Conservation (phyloP, 192 early-diverging fungal genomes). For the Coemansia sp. region DNA sequence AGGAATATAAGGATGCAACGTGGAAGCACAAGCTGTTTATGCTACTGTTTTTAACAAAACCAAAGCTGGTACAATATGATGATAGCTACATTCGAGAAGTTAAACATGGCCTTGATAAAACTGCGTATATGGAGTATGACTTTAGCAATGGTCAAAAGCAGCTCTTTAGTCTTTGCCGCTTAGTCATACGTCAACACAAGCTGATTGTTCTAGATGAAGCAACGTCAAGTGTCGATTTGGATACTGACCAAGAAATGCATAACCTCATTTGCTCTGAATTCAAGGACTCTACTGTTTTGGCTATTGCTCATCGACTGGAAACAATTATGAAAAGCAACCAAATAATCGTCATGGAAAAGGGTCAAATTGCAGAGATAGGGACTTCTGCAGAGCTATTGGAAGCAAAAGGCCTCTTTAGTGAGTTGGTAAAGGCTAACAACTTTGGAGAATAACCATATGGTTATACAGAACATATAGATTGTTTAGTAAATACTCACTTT, state of each 20-base stretch:
- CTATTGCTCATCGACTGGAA: slow-evolving; percentile 74
- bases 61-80: neutral
- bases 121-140: slow-evolving; percentile 7
- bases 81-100: neutral
- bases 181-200: slow-evolving; percentile 33
- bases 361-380: neutral
- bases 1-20: neutral
- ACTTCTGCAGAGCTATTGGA: neutral
- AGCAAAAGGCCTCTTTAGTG: neutral
- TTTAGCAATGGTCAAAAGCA: slow-evolving; percentile 58
- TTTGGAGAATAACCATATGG: neutral
- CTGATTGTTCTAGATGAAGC: slow-evolving; percentile 71
- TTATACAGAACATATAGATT: too few species aligned
- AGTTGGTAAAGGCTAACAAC: neutral
- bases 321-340: slow-evolving; percentile 67
- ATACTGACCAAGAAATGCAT: slow-evolving; percentile 21
- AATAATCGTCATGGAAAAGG: slow-evolving; percentile 62
- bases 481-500: too few species aligned
- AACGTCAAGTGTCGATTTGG: slow-evolving; percentile 62
- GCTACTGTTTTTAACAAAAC: slow-evolving; percentile 8
- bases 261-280: slow-evolving; percentile 56
- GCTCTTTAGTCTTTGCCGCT: too few species aligned
- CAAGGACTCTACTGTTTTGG: slow-evolving; percentile 51
- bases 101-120: neutral
- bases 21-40: slow-evolving; percentile 8